phyloP scores from a whole-genome alignment of 345 rosid genomes.

The Linum trigynum region DNA sequence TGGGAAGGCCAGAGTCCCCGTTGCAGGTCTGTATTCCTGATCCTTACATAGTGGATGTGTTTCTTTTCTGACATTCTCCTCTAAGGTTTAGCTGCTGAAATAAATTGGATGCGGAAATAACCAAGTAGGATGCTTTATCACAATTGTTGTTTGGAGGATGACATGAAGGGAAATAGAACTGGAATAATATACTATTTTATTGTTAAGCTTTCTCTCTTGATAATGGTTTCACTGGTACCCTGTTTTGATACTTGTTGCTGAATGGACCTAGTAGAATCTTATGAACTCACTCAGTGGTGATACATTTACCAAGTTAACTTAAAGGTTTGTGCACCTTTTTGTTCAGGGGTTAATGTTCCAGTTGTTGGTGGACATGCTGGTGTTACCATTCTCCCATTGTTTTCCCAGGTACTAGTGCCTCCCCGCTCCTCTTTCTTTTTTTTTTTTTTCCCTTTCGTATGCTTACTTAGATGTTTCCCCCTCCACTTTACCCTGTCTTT shows the following conservation, averaged over 20 bases:
- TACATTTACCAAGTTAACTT: neutral
- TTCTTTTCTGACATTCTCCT: neutral
- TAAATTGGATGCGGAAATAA: too few species aligned
- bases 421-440: neutral
- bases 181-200: too few species aligned
- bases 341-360: slow-evolving; percentile 63
- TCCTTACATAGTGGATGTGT: neutral
- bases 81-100: neutral
- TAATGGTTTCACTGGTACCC: neutral
- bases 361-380: slow-evolving; percentile 92
- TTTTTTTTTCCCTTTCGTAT: neutral
- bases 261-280: neutral
- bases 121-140: too few species aligned
- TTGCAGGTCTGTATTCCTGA: slow-evolving; percentile 39
- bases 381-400: slow-evolving; percentile 66
- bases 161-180: too few species aligned
- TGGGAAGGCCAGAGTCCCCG: slow-evolving; percentile 52
- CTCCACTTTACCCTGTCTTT: neutral
- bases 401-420: slow-evolving; percentile 45
- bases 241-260: neutral
- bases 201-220: too few species aligned
- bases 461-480: neutral
- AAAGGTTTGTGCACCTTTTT: neutral
- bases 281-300: neutral
- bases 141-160: too few species aligned